Conservation (phyloP, 2,329 filamentous ascomycete genomes). For the Ophiosphaerella narmari region DNA sequence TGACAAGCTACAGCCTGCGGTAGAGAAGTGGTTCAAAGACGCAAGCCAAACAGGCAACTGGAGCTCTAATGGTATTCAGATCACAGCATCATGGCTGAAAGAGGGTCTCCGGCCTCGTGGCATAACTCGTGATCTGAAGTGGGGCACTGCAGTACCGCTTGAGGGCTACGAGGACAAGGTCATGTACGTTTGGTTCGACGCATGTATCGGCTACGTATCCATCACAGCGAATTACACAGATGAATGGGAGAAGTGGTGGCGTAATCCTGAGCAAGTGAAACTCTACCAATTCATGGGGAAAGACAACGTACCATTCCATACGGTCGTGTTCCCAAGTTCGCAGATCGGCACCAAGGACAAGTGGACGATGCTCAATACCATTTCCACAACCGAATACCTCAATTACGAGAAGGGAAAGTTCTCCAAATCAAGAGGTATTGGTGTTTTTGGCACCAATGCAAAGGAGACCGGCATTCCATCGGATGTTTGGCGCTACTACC, state of each 20-base stretch:
- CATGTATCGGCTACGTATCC: conserved; percentile 92
- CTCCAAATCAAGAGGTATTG: conserved; percentile 85
- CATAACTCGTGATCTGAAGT: conserved; percentile 90
- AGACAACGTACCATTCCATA: conserved; percentile 85
- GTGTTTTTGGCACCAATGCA: conserved; percentile 89
- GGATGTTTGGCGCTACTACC: conserved; percentile 93
- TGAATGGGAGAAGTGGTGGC: conserved; percentile 95
- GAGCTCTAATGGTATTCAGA: conserved; percentile 74
- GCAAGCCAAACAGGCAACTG: conserved; percentile 75
- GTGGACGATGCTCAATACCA: conserved; percentile 88
- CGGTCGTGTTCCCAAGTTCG: conserved; percentile 86
- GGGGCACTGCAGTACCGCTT: conserved; percentile 72
- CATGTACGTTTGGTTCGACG: conserved; percentile 92
- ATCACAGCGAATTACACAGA: conserved; percentile 90
- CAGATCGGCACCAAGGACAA: conserved; percentile 82
- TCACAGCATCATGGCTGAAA: conserved; percentile 80
- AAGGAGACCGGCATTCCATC: conserved; percentile 82
- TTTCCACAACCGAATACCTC: conserved; percentile 80
- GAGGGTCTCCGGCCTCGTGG: conserved; percentile 84
- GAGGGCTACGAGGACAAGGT: conserved; percentile 75
- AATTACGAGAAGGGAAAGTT: conserved; percentile 68
- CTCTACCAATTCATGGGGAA: conserved; percentile 95
- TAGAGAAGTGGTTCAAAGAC: conserved; percentile 77
- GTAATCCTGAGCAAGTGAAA: conserved; percentile 82
- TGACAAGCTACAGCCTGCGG: conserved; percentile 77